Evolutionary conservation across 2,329 filamentous ascomycete species (phyloP), one percentile per base, ranked within the genome.

Genomic region (Pseudopyrenochaeta lycopersici): DNA sequence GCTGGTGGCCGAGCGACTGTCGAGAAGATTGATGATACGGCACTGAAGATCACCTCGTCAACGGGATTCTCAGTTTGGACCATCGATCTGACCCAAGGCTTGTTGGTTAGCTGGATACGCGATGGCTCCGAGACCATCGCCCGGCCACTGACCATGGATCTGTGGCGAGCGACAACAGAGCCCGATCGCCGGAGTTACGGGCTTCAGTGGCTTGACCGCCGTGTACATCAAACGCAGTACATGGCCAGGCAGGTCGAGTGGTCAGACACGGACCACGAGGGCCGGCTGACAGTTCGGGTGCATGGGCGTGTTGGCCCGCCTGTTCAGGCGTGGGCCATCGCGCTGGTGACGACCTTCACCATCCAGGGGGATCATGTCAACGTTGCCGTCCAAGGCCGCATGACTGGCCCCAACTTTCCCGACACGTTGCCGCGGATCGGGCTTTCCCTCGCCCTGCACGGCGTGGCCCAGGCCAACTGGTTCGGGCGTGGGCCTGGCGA

Each of bases 401-500:
- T 75, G 0, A 79, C 81, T 0, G 77, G 76, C 1, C 84, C 85
- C 0, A 78, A 80, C 9, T 74, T 78, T 2, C 86, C 86, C 0
- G 72, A 74, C 3, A 83, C 84, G 31, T 71, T 90, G 1, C 87
- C 88, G 0, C 81, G 88, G 7, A 79, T 88, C 18, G 88, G 88
- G 0, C 75, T 90, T 3, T 80, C 85, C 46, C 64, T 90, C 4
- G 78, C 80, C 29, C 71, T 89, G 0, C 76, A 78, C 4, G 70
- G 77, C 30, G 79, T 87, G 17, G 76, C 83, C 43, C 60, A 72
- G 1, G 82, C 84, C 3, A 70, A 76, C 7, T 91, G 88, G 86
- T 84, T 85, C 54, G 88, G 87, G 5, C 82, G 83, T 4, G 88
- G 89, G 0, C 86, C 86, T 0, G 85, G 85, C 2, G 87, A 90